Evolutionary conservation across 2,329 filamentous ascomycete genomes (phyloP), one percentile per base, ranked within the genome.

Genomic region (Apiospora rasikravindrae): DNA sequence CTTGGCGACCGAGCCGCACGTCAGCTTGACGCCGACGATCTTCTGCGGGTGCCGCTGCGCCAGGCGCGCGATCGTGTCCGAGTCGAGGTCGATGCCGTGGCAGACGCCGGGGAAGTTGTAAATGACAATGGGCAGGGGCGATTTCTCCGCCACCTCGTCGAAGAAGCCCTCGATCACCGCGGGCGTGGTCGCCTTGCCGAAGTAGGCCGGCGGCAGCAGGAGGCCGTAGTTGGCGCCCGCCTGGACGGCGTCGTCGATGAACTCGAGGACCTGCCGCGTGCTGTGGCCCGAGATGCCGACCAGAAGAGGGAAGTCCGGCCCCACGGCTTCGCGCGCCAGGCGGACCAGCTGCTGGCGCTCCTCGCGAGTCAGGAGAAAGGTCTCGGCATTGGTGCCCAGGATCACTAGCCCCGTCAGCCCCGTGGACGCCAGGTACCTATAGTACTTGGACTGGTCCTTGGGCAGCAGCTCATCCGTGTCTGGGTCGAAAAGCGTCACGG

Each of bases 41-140:
- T 89, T 90, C 29, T 82, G 81, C 24, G 85, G 83, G 73, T 86
- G 79, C 69, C 75, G 80, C 42, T 80, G 80, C 1, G 88, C 89
- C 33, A 92, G 84, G 33, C 80, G 80, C 1, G 86, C 83, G 67
- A 93, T 89, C 0, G 86, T 86, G 69, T 89, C 90, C 1, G 90
- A 91, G 79, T 92, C 91, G 33, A 93, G 83, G 78, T 93, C 91
- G 3, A 93, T 83, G 33, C 91, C 91, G 74, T 91, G 91, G 77
- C 89, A 92, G 26, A 93, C 90, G 16, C 84, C 89, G 0, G 91
- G 91, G 81, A 93, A 93, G 80, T 93, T 92, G 81, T 92, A 92
- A 19, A 93, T 81, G 53, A 93, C 85, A 44, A 92, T 83, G 0
- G 90, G 90, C 2, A 93, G 80, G 1, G 85, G 81, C 1, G 84